These are phyloP conservation scores for Rhizopogon rudus DNA, from an alignment of 768 basidiomycete species.

Conservation along the genomic window DNA sequence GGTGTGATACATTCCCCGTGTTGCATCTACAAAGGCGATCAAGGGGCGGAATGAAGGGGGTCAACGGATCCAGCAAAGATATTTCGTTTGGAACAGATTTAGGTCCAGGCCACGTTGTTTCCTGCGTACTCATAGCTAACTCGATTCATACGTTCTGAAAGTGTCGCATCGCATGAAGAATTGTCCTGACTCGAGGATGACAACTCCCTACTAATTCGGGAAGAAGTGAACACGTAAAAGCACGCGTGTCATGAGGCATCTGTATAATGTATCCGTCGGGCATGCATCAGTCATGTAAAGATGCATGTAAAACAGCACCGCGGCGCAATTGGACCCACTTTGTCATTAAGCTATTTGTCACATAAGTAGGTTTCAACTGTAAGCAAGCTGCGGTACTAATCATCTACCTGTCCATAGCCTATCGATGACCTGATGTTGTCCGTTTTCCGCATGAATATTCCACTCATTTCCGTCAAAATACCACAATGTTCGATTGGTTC, in stretches of 20 bases:
- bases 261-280: slow-evolving; percentile 19
- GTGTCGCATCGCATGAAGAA: slow-evolving; percentile 25
- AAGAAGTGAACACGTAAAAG: slow-evolving; percentile 26
- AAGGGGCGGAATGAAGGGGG: slow-evolving; percentile 23
- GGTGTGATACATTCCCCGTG: slow-evolving; percentile 24
- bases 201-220: slow-evolving; percentile 17
- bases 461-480: slow-evolving; percentile 31
- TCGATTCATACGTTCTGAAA: slow-evolving; percentile 18
- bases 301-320: slow-evolving; percentile 17
- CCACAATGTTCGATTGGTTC: slow-evolving; percentile 24
- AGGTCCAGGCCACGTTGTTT: slow-evolving; percentile 26
- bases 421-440: slow-evolving; percentile 23
- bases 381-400: slow-evolving; percentile 4
- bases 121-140: slow-evolving; percentile 24
- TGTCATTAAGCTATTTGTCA: slow-evolving; percentile 11
- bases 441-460: slow-evolving; percentile 21
- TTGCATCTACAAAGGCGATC: slow-evolving; percentile 28
- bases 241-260: slow-evolving; percentile 14
- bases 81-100: slow-evolving; percentile 20
- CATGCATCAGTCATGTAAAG: slow-evolving; percentile 18
- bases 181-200: slow-evolving; percentile 17
- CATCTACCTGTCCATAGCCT: slow-evolving; percentile 24
- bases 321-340: slow-evolving; percentile 18
- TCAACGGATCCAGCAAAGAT: slow-evolving; percentile 14
- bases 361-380: slow-evolving; percentile 16